Conservation (phyloP, 164 flowering plant species). For the Umbilicus rupestris region DNA sequence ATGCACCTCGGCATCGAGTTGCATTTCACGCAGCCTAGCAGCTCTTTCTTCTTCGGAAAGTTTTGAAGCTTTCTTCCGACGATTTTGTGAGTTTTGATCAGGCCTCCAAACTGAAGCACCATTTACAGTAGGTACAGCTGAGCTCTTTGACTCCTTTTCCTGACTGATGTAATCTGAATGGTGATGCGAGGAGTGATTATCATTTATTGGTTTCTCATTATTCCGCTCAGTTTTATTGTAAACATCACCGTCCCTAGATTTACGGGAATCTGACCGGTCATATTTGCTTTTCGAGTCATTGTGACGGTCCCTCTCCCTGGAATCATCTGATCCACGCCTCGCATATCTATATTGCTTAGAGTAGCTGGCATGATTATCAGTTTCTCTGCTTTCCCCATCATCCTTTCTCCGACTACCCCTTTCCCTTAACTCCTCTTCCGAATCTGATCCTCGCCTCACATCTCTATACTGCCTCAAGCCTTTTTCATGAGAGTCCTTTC, state of each 20-base stretch:
- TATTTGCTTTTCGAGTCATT: slow-evolving; percentile 15
- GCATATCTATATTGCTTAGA: neutral
- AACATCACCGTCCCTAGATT: slow-evolving; percentile 12
- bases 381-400: slow-evolving; percentile 13
- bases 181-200: slow-evolving; percentile 14
- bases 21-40: slow-evolving; percentile 80
- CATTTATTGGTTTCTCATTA: slow-evolving; percentile 18
- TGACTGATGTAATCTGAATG: slow-evolving; percentile 8
- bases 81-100: slow-evolving; percentile 21
- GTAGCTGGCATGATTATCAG: slow-evolving; percentile 10
- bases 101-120: slow-evolving; percentile 11
- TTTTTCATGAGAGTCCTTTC: slow-evolving; percentile 15
- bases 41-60: slow-evolving; percentile 87
- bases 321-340: neutral
- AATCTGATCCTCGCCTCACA: slow-evolving; percentile 11
- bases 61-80: slow-evolving; percentile 35
- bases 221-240: slow-evolving; percentile 13
- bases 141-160: slow-evolving; percentile 11
- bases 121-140: slow-evolving; percentile 7
- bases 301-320: slow-evolving; percentile 13
- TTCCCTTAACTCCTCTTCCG: slow-evolving; percentile 19
- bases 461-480: neutral
- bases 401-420: slow-evolving; percentile 13
- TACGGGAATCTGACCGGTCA: slow-evolving; percentile 16
- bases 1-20: slow-evolving; percentile 74